phyloP scores from a whole-genome alignment of 176 grass and related monocot genomes.

The Hordeum marinum region DNA sequence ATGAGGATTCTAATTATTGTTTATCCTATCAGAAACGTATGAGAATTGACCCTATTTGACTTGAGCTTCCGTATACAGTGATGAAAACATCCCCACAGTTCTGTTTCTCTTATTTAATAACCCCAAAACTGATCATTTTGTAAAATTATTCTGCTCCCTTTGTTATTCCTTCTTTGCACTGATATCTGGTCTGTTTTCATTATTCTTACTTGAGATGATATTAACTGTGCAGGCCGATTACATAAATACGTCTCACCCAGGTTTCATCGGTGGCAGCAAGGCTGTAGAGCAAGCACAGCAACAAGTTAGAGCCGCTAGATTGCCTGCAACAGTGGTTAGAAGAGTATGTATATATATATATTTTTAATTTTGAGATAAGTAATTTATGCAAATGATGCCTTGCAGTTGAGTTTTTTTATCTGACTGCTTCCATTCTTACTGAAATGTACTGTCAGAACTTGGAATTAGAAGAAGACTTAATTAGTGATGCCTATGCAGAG shows the following conservation, averaged over 20 bases:
- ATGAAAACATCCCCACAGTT: background rate
- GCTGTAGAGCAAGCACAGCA: slow-evolving; percentile 89
- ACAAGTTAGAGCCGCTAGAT: slow-evolving; percentile 70
- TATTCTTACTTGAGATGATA: slow-evolving; percentile 17
- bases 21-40: background rate
- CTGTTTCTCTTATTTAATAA: background rate
- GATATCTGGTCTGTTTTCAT: background rate
- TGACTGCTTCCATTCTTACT: background rate
- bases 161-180: slow-evolving; percentile 1
- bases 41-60: background rate
- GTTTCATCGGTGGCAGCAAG: slow-evolving; percentile 94
- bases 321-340: slow-evolving; percentile 43
- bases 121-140: background rate
- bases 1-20: slow-evolving; percentile 7
- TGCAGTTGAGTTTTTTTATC: background rate
- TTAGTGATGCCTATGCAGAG: background rate
- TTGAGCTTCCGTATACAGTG: background rate
- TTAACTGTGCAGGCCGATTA: slow-evolving; percentile 85
- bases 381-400: background rate
- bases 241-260: slow-evolving; percentile 97
- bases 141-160: background rate
- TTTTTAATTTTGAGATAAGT: background rate
- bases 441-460: background rate
- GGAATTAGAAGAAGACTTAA: background rate
- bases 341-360: slow-evolving; percentile 64